These are phyloP conservation scores for Syzygium oleosum DNA, from an alignment of 345 rosid species.

Conservation along the genomic window DNA sequence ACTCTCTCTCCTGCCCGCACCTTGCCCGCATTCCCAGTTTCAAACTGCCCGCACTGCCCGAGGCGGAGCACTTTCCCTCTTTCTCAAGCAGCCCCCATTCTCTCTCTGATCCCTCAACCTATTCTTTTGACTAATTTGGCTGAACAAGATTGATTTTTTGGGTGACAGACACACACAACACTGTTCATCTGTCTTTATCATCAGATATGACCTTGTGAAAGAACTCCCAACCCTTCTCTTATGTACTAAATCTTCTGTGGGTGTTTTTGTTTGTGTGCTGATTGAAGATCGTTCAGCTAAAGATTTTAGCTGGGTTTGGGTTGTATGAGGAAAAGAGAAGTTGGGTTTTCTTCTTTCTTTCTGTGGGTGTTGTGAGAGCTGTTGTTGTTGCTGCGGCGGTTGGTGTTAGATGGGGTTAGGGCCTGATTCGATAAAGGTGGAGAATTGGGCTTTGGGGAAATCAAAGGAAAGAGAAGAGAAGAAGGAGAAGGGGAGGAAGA, in stretches of 20 bases:
- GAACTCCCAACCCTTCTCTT: background rate
- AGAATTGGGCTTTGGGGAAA: constrained; percentile 17
- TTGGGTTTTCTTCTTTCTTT: background rate
- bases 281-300: background rate
- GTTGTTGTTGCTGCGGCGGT: background rate
- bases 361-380: constrained; percentile 1
- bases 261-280: background rate
- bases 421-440: constrained; percentile 25
- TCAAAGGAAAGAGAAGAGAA: constrained; percentile 11
- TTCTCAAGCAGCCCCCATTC: constrained; percentile 17
- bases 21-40: constrained; percentile 10
- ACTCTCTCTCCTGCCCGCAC: constrained; percentile 23
- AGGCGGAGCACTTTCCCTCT: constrained; percentile 39
- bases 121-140: constrained; percentile 39
- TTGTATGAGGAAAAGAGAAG: background rate
- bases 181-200: background rate
- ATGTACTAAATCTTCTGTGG: background rate
- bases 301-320: background rate
- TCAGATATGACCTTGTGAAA: background rate
- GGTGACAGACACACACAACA: background rate
- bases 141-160: background rate
- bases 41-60: constrained; percentile 63
- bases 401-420: constrained; percentile 21
- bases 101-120: constrained; percentile 15
- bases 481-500: constrained; percentile 11